Percentiles rank a stretch among this genome's conserved stretches.
Evolutionary conservation across 176 grass and related monocot species (phyloP).

Genomic region (Triticum dicoccoides): DNA sequence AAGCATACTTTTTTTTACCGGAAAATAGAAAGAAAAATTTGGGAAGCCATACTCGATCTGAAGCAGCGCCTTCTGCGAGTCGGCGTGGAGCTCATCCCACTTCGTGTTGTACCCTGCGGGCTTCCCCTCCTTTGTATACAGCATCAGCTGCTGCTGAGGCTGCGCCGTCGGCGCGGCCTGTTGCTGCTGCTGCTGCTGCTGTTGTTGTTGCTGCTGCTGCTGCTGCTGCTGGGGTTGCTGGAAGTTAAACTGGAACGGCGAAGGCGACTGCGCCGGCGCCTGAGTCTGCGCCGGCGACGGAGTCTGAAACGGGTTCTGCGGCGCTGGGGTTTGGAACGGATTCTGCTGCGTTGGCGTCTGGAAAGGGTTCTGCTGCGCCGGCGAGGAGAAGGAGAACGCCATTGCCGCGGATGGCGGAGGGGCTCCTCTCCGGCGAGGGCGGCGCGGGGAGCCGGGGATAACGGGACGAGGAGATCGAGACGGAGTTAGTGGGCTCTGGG

Average conservation of each 20-base stretch:
- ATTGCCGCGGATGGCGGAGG: slow-evolving; percentile 7
- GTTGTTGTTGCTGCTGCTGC: slow-evolving; percentile 15
- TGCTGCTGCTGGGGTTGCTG: slow-evolving; percentile 49
- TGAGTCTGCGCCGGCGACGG: slow-evolving; percentile 7
- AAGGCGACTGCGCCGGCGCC: slow-evolving; percentile 11
- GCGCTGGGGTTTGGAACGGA: slow-evolving; percentile 32
- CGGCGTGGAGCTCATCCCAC: slow-evolving; percentile 73
- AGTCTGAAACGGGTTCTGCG: slow-evolving; percentile 38
- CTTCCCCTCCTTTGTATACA: slow-evolving; percentile 57
- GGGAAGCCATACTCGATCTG: slow-evolving; percentile 73
- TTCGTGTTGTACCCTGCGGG: slow-evolving; percentile 75
- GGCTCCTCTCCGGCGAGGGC: slow-evolving; percentile 23
- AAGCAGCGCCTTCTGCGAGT: slow-evolving; percentile 75
- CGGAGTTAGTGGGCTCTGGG: slow-evolving; percentile 16
- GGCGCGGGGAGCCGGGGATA: background rate
- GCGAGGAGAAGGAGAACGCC: slow-evolving; percentile 57
- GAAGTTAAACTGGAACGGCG: slow-evolving; percentile 50
- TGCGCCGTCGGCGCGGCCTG: slow-evolving; percentile 18
- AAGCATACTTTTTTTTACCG: background rate
- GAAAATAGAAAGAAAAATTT: background rate
- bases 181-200: slow-evolving; percentile 30
- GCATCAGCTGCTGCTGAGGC: slow-evolving; percentile 44
- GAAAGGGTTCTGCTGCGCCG: slow-evolving; percentile 31
- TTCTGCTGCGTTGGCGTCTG: slow-evolving; percentile 32
- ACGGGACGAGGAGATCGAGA: background rate